A percentile compares a stretch with the other conserved stretches of the same genome.
Conservation (phyloP, 23 red algal species). For the Gracilaria domingensis region DNA sequence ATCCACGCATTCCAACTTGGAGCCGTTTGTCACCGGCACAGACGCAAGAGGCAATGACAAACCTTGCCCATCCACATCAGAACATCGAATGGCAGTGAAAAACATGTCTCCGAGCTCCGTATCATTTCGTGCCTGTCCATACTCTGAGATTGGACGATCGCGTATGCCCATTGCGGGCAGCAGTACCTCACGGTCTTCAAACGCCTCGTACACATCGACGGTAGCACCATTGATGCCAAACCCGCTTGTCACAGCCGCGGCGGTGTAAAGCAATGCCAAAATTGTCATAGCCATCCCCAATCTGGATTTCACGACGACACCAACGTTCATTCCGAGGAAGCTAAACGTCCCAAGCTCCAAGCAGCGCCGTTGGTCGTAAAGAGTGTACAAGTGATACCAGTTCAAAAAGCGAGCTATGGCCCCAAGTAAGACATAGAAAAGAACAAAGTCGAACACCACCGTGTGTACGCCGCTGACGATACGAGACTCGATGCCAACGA, state of each 20-base stretch:
- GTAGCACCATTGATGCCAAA: background rate
- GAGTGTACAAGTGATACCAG: background rate
- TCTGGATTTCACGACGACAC: background rate
- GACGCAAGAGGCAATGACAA: constrained; percentile 1
- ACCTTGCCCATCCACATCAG: background rate
- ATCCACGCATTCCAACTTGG: background rate
- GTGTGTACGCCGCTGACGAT: background rate
- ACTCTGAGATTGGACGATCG: background rate
- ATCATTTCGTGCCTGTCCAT: background rate
- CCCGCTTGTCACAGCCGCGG: background rate
- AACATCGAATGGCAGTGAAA: background rate
- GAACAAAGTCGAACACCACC: background rate
- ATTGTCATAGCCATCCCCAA: background rate
- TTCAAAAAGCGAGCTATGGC: background rate
- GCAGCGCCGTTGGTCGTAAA: background rate
- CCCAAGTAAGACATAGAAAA: background rate
- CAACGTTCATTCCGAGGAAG: background rate
- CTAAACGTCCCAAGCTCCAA: background rate
- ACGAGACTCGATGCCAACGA: background rate
- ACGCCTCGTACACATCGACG: background rate
- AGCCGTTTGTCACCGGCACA: background rate
- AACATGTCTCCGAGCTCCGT: background rate
- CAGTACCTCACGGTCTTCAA: background rate
- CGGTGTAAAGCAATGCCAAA: background rate
- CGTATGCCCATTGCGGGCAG: background rate